phyloP scores from a whole-genome alignment of 768 basidiomycete genomes.

The Boletus reticuloceps region DNA sequence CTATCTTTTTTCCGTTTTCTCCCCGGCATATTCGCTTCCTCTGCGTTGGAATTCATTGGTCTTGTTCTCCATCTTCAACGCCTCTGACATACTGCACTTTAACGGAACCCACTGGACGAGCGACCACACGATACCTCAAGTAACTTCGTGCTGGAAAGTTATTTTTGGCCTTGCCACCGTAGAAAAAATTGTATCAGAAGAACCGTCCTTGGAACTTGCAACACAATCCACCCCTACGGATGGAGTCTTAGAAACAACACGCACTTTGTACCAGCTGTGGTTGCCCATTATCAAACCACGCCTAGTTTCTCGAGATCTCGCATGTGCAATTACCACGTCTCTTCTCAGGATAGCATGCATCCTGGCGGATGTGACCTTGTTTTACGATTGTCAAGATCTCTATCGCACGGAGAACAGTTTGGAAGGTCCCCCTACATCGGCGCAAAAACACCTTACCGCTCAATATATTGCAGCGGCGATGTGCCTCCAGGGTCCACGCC shows the following conservation, averaged over 20 bases:
- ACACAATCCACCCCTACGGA: neutral
- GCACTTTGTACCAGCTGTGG: conserved; percentile 45
- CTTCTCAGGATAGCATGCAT: conserved; percentile 46
- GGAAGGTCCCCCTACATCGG: neutral
- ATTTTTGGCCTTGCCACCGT: conserved; percentile 41
- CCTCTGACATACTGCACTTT: neutral
- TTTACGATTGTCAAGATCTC: conserved; percentile 36
- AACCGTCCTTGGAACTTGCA: neutral
- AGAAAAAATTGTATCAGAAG: conserved; percentile 27
- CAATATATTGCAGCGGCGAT: conserved; percentile 28
- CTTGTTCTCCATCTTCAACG: conserved; percentile 35
- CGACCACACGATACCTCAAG: conserved; percentile 4
- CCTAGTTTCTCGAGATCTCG: conserved; percentile 32
- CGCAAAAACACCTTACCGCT: conserved; percentile 12
- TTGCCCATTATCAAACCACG: conserved; percentile 15
- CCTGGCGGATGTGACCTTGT: conserved; percentile 37
- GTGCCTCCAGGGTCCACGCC: conserved; percentile 27
- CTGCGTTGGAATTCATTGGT: conserved; percentile 44
- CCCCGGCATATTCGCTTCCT: conserved; percentile 27
- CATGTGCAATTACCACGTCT: conserved; percentile 34
- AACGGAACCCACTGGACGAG: neutral
- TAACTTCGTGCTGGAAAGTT: conserved; percentile 36
- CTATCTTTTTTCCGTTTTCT: conserved; percentile 24
- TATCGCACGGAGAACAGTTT: conserved; percentile 27
- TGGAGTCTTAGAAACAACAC: conserved; percentile 26